Conservation (phyloP, 768 basidiomycete species). For the Filobasidium floriforme region DNA sequence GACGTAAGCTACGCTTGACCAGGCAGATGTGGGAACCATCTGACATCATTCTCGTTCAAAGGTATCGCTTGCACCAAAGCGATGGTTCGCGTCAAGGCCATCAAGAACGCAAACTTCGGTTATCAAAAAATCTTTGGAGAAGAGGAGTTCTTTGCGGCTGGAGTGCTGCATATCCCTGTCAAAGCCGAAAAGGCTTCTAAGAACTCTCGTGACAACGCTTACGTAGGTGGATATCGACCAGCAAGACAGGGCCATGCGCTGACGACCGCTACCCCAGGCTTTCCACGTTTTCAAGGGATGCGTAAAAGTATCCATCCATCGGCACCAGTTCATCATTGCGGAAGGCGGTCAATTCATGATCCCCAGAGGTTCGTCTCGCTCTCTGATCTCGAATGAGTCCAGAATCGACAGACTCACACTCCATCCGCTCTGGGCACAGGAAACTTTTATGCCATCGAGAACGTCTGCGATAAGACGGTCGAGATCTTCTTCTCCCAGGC, state of each 20-base stretch:
- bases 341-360: slow-evolving; percentile 82
- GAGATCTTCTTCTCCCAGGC: slow-evolving; percentile 89
- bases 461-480: slow-evolving; percentile 59
- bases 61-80: slow-evolving; percentile 71
- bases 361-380: slow-evolving; percentile 61
- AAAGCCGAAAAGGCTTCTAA: slow-evolving; percentile 77
- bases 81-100: slow-evolving; percentile 58
- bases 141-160: slow-evolving; percentile 81
- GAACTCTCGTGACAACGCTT: slow-evolving; percentile 84
- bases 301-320: slow-evolving; percentile 74
- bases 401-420: too few relatives aligned
- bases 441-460: slow-evolving; percentile 83
- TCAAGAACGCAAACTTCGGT: slow-evolving; percentile 62
- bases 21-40: slow-evolving; percentile 38
- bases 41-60: slow-evolving; percentile 56
- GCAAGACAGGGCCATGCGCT: not conserved
- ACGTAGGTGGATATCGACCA: slow-evolving; percentile 52
- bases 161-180: slow-evolving; percentile 73
- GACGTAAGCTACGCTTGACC: not conserved
- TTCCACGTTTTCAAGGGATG: slow-evolving; percentile 82
- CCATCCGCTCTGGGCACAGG: slow-evolving; percentile 49
- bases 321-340: slow-evolving; percentile 66
- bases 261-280: slow-evolving; percentile 48
- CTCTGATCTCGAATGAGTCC: too few relatives aligned
- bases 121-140: slow-evolving; percentile 92